Evolutionary conservation across 1,139 yeast species (phyloP), one percentile per base, ranked within the genome.

Genomic region (Diutina scorzettiae): DNA sequence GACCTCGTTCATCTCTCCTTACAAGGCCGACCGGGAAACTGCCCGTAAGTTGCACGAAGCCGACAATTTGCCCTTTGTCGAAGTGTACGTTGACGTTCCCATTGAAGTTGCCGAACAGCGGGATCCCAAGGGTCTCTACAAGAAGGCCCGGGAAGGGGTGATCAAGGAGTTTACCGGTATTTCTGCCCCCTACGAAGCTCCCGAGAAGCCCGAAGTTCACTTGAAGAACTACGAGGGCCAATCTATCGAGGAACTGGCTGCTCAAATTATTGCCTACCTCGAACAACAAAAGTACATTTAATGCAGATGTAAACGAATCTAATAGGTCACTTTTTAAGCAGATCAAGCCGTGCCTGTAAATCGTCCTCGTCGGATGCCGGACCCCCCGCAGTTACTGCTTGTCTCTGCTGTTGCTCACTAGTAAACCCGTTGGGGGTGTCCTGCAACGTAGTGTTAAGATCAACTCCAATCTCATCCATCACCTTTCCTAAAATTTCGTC

Each of bases 161-260:
- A 89, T 89, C 59, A 85, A 85, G 63, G 95, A 89, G 58, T 89
- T 89, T 65, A 89, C 97, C 19, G 97, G 97, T 44, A 81, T 89
- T 47, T 80, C 89, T 51, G 96, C 96, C 14, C 97, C 97, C 32
- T 89, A 89, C 59, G 97, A 89, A 67, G 93, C 84, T 2, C 97
- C 97, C 41, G 81, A 73, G 49, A 57, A 64, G 29, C 84, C 97
- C 33, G 97, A 89, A 64, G 70, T 89, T 49, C 91, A 81, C 57
- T 66, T 89, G 57, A 76, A 75, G 53, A 85, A 91, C 49, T 80
- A 81, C 57, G 59, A 62, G 42, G 73, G 79, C 53, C 66, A 71
- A 45, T 63, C 83, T 24, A 73, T 86, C 40, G 96, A 89, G 65
- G 83, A 86, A 55, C 77, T 89, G 51, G 95, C 94, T 30, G 65